These are phyloP conservation scores for Babesia sp. DNA, from an alignment of 169 alveolate species.

Conservation along the genomic window DNA sequence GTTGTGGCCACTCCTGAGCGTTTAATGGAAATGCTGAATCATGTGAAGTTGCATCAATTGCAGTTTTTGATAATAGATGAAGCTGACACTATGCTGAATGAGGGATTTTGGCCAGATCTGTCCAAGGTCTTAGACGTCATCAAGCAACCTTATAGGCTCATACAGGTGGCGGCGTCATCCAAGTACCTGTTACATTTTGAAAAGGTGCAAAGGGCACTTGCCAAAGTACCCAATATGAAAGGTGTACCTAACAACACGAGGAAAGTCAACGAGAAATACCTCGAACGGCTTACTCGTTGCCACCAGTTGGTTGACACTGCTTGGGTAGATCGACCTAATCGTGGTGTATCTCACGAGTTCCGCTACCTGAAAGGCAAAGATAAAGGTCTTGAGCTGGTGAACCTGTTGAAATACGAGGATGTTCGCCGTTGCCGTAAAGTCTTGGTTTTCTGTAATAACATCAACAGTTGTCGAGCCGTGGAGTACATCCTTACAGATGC, in stretches of 20 bases:
- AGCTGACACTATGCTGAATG: constrained; percentile 49
- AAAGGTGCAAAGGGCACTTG: constrained; percentile 29
- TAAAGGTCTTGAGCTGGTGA: constrained; percentile 50
- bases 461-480: constrained; percentile 57
- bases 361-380: constrained; percentile 32
- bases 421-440: constrained; percentile 46
- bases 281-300: constrained; percentile 8
- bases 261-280: constrained; percentile 13
- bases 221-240: constrained; percentile 24
- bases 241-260: constrained; percentile 3
- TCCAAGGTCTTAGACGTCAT: constrained; percentile 21
- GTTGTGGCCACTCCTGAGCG: constrained; percentile 66
- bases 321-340: constrained; percentile 49
- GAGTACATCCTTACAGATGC: constrained; percentile 53
- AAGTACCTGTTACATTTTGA: constrained; percentile 43
- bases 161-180: constrained; percentile 50
- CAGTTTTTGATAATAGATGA: constrained; percentile 54
- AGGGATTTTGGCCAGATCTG: constrained; percentile 57
- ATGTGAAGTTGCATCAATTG: constrained; percentile 28
- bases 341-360: constrained; percentile 60
- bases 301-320: constrained; percentile 38
- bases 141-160: constrained; percentile 7
- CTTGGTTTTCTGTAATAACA: constrained; percentile 49
- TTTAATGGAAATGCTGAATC: constrained; percentile 27
- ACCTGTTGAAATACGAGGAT: constrained; percentile 40